Evolutionary conservation across 495 filamentous ascomycete species (phyloP).

Genomic region (Trichoderma erinaceum): DNA sequence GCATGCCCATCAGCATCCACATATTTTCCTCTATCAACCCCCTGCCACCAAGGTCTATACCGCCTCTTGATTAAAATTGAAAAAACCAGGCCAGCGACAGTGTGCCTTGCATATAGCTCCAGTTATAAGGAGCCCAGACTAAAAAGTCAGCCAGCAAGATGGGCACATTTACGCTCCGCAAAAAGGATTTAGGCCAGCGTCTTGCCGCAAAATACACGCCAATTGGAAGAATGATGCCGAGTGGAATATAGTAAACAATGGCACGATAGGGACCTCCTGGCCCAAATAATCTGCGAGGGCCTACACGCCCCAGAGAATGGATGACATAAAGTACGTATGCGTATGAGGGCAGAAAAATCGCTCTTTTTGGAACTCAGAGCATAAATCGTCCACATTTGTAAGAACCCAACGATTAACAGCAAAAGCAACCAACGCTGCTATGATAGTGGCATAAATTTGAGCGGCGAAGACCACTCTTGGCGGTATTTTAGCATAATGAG

Average conservation of each 20-base stretch:
- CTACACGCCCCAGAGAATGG: slow-evolving; percentile 41
- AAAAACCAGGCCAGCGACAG: slow-evolving; percentile 24
- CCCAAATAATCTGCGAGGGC: slow-evolving; percentile 37
- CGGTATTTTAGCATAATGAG: slow-evolving; percentile 64
- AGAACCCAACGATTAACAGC: slow-evolving; percentile 36
- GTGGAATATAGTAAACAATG: slow-evolving; percentile 16
- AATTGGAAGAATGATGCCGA: neutral
- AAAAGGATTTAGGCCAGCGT: too few relatives aligned
- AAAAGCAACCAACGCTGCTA: slow-evolving; percentile 32
- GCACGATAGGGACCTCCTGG: slow-evolving; percentile 30
- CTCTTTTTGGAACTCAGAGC: slow-evolving; percentile 31
- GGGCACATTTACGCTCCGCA: too few relatives aligned
- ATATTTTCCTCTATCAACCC: neutral
- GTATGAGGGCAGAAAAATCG: slow-evolving; percentile 35
- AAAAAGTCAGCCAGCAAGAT: slow-evolving; percentile 32
- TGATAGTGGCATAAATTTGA: neutral
- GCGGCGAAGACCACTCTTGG: slow-evolving; percentile 24
- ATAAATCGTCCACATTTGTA: slow-evolving; percentile 31
- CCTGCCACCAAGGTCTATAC: neutral
- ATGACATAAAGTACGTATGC: slow-evolving; percentile 39
- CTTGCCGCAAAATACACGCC: too few relatives aligned
- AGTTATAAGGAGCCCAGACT: slow-evolving; percentile 21
- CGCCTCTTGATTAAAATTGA: slow-evolving; percentile 27
- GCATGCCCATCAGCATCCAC: neutral
- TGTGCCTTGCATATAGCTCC: neutral